Base-by-base conservation (phyloP, 352 stramenopile species). In the Phytophthora boehmeriae region DNA sequence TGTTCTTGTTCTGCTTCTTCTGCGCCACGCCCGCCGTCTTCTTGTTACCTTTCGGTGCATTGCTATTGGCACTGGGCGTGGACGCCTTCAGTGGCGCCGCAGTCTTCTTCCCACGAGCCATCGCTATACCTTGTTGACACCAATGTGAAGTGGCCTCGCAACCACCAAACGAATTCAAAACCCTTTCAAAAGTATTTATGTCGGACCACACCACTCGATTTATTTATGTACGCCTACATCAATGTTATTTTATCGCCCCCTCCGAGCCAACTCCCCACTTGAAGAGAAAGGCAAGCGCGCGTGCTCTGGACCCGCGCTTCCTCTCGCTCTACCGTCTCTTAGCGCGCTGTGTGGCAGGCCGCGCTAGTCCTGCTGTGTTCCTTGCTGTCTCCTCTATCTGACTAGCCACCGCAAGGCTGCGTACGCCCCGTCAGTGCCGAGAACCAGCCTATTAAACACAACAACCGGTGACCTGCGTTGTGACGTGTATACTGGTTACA, bases 81-180 rank as follows among this genome's bases (percentile, higher is more conserved):
- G 66, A 79, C 52, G 73, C 63, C 70, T 82, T 82, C 8, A 82
- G 60, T 38, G 73, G 66, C 32, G 50, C 54, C 28, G 34, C 23
- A 1, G 49, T 68, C 57, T 78, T 78, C 61, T 75, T 83, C 30
- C 60, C 54, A 36, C 71, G 70, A 67, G 54, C 74, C 74, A 83
- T 82, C 14, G 23, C 13, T 34, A 52, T 63, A 50, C 20, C 30
- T 34, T 54, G 72, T 47, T 76, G 63, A 28, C 35, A 43, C 38
- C 8, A 49, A 49, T 17, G n/a, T n/a, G n/a, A n/a, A n/a, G 43
- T 49, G 28, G 41, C 45, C 53, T 68, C 53, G 59, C 59, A 71
- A 73, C 69, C 69, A 71, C 64, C 69, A 74, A 73, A 71, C 61
- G 11, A 16, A 41, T 8, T 44, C 11, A 49, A 49, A 49, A 49